phyloP scores from a whole-genome alignment of 495 filamentous ascomycete genomes.

The Neohortaea acidophila region DNA sequence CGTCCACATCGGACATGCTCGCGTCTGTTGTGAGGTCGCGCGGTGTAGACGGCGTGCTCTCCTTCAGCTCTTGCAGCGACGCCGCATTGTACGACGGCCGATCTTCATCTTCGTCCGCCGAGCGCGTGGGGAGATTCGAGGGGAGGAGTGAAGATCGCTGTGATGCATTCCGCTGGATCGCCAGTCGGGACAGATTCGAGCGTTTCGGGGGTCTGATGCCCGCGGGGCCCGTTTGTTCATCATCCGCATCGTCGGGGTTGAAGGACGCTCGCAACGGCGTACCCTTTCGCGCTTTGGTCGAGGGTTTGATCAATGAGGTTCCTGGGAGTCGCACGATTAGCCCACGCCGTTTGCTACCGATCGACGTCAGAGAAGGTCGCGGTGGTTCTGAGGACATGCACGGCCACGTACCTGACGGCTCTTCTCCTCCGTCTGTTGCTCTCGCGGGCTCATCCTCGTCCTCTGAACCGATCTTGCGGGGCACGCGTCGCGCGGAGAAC shows the following conservation, averaged over 20 bases:
- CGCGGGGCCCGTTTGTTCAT: constrained; percentile 29
- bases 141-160: constrained; percentile 32
- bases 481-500: constrained; percentile 14
- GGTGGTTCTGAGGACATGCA: neutral
- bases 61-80: constrained; percentile 68
- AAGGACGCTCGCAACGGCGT: constrained; percentile 62
- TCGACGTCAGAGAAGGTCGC: constrained; percentile 1
- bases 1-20: constrained; percentile 28
- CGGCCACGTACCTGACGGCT: constrained; percentile 6
- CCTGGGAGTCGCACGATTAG: constrained; percentile 4
- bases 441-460: constrained; percentile 6
- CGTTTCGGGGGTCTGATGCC: constrained; percentile 52
- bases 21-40: constrained; percentile 32
- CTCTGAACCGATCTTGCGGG: constrained; percentile 15
- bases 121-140: constrained; percentile 3
- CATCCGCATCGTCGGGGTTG: constrained; percentile 36
- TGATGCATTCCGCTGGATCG: constrained; percentile 59
- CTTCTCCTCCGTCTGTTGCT: neutral
- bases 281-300: constrained; percentile 42
- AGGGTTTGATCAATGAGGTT: constrained; percentile 6
- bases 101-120: constrained; percentile 45
- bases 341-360: neutral
- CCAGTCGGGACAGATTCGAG: constrained; percentile 49
- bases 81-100: constrained; percentile 75
- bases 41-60: constrained; percentile 69